Base-by-base conservation (phyloP, 2,329 filamentous ascomycete species). In the Diaporthe citri region DNA sequence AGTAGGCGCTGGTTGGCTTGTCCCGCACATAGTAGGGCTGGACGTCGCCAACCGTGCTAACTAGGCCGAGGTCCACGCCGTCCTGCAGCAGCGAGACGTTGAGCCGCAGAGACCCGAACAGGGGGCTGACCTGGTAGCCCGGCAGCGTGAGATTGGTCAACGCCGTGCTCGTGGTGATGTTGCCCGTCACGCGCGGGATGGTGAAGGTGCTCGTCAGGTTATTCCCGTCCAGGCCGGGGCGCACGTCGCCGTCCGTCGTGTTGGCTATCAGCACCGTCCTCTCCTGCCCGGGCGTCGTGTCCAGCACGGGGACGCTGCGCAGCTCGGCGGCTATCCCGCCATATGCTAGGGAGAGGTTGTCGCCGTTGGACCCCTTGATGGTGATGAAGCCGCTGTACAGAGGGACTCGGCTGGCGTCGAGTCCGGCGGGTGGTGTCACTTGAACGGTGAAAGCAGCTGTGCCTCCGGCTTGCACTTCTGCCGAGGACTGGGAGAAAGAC, bases 311-410 rank as follows among this genome's bases (percentile, higher is more conserved):
- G 1, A 76, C 76, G 10, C 77, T 73, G 48, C 76, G 76, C 77
- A 83, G 76, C 73, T 77, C 77, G 10, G 81, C 80, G 3, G 78
- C 80, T 20, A 84, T 77, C 13, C 85, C 85, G 39, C 83, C 80
- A 77, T 86, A 87, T 1, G 85, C 85, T 8, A 87, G 76, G 6
- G 79, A 79, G 31, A 85, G 80, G n/a, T 78, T 77, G 22, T 83
- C 81, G 34, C 81, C 82, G 56, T 83, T 84, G 52, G 81, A 83
- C 62, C 64, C 64, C 34, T 82, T 83, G 67, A 87, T 78, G 25
- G 83, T 80, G 69, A 87, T 80, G 79, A 82, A 86, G 28, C 86
- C 86, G 36, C 83, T 83, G 79, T 86, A 87, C 13, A 87, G 80
- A 5, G 85, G 85, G 34, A 83, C 74, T 31, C 78, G 79, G 10